Percentiles rank a stretch among this genome's conserved stretches.
Evolutionary conservation across 345 rosid species (phyloP).

Genomic region (Populus euphratica): DNA sequence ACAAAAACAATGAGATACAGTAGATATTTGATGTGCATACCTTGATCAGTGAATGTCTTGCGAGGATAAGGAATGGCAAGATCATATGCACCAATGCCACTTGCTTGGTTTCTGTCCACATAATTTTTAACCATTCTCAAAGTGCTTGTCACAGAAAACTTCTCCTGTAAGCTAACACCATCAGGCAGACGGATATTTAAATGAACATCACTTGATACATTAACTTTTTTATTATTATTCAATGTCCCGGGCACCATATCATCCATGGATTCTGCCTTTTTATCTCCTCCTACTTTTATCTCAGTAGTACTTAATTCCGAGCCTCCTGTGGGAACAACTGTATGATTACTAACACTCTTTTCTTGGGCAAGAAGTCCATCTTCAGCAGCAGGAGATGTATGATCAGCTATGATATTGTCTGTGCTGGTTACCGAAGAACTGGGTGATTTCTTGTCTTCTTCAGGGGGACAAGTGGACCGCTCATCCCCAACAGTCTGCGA

Average conservation of each 20-base stretch:
- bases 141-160: slow-evolving; percentile 52
- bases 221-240: slow-evolving; percentile 15
- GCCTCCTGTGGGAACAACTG: slow-evolving; percentile 21
- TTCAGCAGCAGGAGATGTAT: slow-evolving; percentile 20
- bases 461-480: slow-evolving; percentile 22
- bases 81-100: slow-evolving; percentile 49
- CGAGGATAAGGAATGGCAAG: slow-evolving; percentile 90
- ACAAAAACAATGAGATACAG: neutral
- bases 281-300: slow-evolving; percentile 16
- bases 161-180: slow-evolving; percentile 65
- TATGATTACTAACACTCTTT: slow-evolving; percentile 17
- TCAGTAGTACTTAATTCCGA: slow-evolving; percentile 7
- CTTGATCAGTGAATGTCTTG: slow-evolving; percentile 72
- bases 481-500: slow-evolving; percentile 20
- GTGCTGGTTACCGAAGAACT: slow-evolving; percentile 22
- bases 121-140: slow-evolving; percentile 66
- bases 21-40: slow-evolving; percentile 33
- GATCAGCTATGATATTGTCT: slow-evolving; percentile 26
- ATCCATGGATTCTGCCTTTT: slow-evolving; percentile 23
- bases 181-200: slow-evolving; percentile 70
- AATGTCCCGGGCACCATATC: slow-evolving; percentile 17
- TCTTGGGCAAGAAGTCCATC: slow-evolving; percentile 18
- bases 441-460: slow-evolving; percentile 21
- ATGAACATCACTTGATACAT: slow-evolving; percentile 49
- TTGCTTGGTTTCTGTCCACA: slow-evolving; percentile 56